Evolutionary conservation across 305 asterid species (phyloP), one percentile per base, ranked within the genome.

Genomic region (Solanum hybrid): DNA sequence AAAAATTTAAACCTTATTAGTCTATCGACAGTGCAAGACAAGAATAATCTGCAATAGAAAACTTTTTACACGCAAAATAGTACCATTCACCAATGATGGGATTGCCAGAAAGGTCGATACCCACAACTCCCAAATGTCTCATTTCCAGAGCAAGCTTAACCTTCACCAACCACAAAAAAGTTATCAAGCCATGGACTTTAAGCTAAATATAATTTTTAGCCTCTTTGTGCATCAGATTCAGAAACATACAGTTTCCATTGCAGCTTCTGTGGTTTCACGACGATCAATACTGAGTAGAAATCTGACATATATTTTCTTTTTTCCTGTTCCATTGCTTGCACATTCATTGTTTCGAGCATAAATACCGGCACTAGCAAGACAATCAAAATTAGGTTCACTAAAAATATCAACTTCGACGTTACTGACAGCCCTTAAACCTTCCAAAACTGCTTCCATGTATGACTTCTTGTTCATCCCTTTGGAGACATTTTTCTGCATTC

Each of bases 381-480:
- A 76, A 89, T 88, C 94, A 75, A 86, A 87, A 75, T 89, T 90
- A 40, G 79, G 86, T 60, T 91, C 91, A 84, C 51, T 91, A 79
- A 90, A 92, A 90, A 95, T 88, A 86, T 94, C 95, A 89, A 97
- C 93, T 87, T 94, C 93, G 13, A 95, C 95, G 29, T 92, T 75
- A 51, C 72, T 71, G 60, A 97, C 96, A 38, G 96, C 95, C 92
- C 91, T 93, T 89, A 96, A 91, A 86, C 99, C 99, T 89, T 93
- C 94, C 66, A 96, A 78, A 91, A 96, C 98, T 13, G 98, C 98
- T 92, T 95, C 95, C 90, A 95, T 88, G 91, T 96, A 97, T 14
- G 99, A 96, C 89, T 93, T 92, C 93, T 97, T 96, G 96, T 92
- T 97, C 99, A 96, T 97, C 92, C 97, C 98, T 90, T 94, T 95